Conservation (phyloP, 1,284 basidiomycete genomes). For the Cryptococcus sp. region DNA sequence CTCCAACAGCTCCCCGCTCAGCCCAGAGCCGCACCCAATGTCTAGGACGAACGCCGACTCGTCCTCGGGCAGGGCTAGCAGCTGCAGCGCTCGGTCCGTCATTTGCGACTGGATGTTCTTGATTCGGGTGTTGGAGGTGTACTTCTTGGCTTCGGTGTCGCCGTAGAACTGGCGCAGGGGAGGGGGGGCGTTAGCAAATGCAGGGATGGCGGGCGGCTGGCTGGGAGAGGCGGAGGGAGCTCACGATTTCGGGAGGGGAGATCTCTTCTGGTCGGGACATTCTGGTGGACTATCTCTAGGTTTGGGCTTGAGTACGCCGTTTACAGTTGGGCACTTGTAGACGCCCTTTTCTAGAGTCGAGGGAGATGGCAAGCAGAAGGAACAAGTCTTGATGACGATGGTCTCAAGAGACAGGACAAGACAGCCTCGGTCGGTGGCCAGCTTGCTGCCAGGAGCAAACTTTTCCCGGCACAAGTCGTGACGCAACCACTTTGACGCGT, state of each 20-base stretch:
- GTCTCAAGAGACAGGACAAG: neutral
- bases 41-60: conserved; percentile 83
- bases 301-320: neutral
- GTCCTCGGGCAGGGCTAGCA: conserved; percentile 73
- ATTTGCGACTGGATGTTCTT: conserved; percentile 97
- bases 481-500: neutral
- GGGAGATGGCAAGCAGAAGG: neutral
- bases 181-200: neutral
- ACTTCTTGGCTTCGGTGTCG: conserved; percentile 91
- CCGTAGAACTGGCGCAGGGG: conserved; percentile 76
- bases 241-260: conserved; percentile 93
- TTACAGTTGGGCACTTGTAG: too few relatives aligned
- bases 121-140: conserved; percentile 92
- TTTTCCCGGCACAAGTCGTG: neutral
- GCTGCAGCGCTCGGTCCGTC: conserved; percentile 92
- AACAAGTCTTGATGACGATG: neutral
- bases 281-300: neutral
- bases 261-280: conserved; percentile 96
- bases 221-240: conserved; percentile 33
- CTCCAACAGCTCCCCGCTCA: conserved; percentile 95
- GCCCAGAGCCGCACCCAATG: conserved; percentile 95
- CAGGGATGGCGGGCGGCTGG: neutral
- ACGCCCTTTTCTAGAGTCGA: too few relatives aligned
- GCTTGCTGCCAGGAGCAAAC: neutral
- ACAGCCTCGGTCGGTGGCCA: too few relatives aligned